Evolutionary conservation across 352 stramenopile genomes (phyloP).

Genomic region (Phytophthora capsici): DNA sequence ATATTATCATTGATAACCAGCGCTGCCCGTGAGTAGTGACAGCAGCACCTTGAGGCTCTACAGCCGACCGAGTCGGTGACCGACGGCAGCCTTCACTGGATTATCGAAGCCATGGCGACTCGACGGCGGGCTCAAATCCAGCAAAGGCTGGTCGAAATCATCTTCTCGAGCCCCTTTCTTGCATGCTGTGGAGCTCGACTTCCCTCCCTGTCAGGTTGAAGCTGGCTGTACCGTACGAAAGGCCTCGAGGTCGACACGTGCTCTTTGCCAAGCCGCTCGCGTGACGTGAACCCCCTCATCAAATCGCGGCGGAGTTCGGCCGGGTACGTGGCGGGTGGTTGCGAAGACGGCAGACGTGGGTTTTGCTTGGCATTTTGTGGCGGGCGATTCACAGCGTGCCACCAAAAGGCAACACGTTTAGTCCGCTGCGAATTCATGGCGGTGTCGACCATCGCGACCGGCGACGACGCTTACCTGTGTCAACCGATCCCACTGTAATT

Average conservation of each 20-base stretch:
- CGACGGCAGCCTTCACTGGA: constrained; percentile 1
- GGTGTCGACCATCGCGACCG: constrained; percentile 23
- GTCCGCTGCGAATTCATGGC: constrained; percentile 5
- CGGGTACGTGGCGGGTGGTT: constrained; percentile 1
- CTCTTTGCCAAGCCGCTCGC: not conserved
- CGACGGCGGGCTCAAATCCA: constrained; percentile 33
- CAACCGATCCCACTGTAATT: constrained; percentile 38
- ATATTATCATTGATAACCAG: too few relatives aligned
- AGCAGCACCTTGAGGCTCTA: too few relatives aligned
- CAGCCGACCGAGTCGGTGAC: too few relatives aligned
- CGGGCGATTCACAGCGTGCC: too few relatives aligned
- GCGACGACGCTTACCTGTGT: constrained; percentile 28
- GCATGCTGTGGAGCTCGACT: constrained; percentile 6
- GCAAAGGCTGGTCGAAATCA: constrained; percentile 25
- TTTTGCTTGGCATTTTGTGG: too few relatives aligned
- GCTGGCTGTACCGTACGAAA: constrained; percentile 28
- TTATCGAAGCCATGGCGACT: constrained; percentile 36
- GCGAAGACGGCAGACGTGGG: too few relatives aligned
- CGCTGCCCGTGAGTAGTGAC: too few relatives aligned
- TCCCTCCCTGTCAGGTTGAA: constrained; percentile 38
- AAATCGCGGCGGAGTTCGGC: constrained; percentile 17
- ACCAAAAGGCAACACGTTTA: too few relatives aligned
- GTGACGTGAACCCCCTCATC: constrained; percentile 4
- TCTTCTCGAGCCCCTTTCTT: constrained; percentile 18
- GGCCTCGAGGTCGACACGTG: too few relatives aligned